phyloP scores from a whole-genome alignment of 2,329 filamentous ascomycete genomes.

The Xylaria arbuscula region DNA sequence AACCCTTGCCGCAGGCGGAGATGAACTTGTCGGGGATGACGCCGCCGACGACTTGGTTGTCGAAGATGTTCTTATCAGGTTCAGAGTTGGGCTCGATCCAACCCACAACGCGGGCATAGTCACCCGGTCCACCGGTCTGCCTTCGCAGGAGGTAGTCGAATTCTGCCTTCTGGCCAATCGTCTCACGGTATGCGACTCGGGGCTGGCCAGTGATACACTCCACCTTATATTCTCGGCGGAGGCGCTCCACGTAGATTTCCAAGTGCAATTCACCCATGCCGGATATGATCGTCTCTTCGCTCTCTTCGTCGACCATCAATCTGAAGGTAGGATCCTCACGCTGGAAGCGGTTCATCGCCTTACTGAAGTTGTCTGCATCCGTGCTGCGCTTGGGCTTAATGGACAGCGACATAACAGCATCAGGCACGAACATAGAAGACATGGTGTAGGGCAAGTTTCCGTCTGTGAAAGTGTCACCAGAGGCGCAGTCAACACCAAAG shows the following conservation, averaged over 20 bases:
- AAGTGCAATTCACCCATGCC: slow-evolving; percentile 98
- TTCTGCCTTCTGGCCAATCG: slow-evolving; percentile 79
- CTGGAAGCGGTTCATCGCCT: slow-evolving; percentile 99
- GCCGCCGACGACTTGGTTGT: slow-evolving; percentile 87
- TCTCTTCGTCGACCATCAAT: slow-evolving; percentile 90
- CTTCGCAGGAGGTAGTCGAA: slow-evolving; percentile 97
- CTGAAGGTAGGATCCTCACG: slow-evolving; percentile 98
- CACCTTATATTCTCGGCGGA: slow-evolving; percentile 95
- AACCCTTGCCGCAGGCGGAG: slow-evolving; percentile 94
- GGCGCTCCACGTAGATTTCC: slow-evolving; percentile 96
- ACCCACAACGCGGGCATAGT: slow-evolving; percentile 92
- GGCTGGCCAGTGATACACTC: slow-evolving; percentile 96
- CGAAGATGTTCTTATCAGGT: slow-evolving; percentile 81
- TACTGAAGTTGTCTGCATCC: slow-evolving; percentile 93
- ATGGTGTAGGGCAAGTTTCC: slow-evolving; percentile 92
- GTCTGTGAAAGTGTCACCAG: slow-evolving; percentile 97
- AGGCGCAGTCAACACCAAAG: slow-evolving; percentile 97
- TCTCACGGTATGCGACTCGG: slow-evolving; percentile 97
- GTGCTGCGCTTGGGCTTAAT: slow-evolving; percentile 96
- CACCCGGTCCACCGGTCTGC: slow-evolving; percentile 94
- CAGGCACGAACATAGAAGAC: slow-evolving; percentile 97
- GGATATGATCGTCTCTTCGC: slow-evolving; percentile 95
- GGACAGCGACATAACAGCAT: slow-evolving; percentile 96
- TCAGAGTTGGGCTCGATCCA: slow-evolving; percentile 87
- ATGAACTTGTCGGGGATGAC: slow-evolving; percentile 96